Evolutionary conservation across 352 stramenopile genomes (phyloP), one percentile per base, ranked within the genome.

Genomic region (Plasmopara viticola): DNA sequence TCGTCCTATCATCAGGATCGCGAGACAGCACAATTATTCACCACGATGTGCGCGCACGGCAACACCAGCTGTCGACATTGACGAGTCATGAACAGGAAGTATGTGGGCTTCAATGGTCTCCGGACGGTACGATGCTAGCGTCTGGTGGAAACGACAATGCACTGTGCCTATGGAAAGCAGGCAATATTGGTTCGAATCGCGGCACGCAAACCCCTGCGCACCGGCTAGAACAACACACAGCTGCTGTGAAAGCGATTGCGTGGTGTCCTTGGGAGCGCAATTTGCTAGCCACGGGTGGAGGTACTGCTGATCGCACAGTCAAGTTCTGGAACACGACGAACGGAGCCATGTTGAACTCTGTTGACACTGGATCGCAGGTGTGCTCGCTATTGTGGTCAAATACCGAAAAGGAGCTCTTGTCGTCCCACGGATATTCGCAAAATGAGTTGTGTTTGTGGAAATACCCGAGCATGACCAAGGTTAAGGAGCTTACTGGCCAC

Each of bases 371-470:
- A 47, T 98, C 86, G 12, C 96, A 99, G 62, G 96, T 99, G 9
- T 98, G 96, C 68, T 93, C 94, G 2, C 76, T 99, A 28, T 51
- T 97, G 52, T 98, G 91, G 91, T 97, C 86, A n/a, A 82, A 71
- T 5, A 81, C 87, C 6, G 86, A 97, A 52, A 95, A 96, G 60
- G 94, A 98, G 63, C 82, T 99, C 15, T 67, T 99, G 5, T 99
- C 95, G 0, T 97, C 88, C 44, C 97, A 99, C 70, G 97, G 97
- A 20, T 99, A 97, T 76, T 92, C 88, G 17, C 79, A 98, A 56
- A 99, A 99, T 66, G 92, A 99, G 62, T 67, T 99, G 9, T 98
- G 89, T 58, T 70, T 99, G 29, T 99, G 97, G 96, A 99, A 98
- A 72, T 99, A 99, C 71, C 96, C 96, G 4, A 96, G 86, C 39